Evolutionary conservation across 352 stramenopile genomes (phyloP).

Genomic region (Pythium sukuiense): DNA sequence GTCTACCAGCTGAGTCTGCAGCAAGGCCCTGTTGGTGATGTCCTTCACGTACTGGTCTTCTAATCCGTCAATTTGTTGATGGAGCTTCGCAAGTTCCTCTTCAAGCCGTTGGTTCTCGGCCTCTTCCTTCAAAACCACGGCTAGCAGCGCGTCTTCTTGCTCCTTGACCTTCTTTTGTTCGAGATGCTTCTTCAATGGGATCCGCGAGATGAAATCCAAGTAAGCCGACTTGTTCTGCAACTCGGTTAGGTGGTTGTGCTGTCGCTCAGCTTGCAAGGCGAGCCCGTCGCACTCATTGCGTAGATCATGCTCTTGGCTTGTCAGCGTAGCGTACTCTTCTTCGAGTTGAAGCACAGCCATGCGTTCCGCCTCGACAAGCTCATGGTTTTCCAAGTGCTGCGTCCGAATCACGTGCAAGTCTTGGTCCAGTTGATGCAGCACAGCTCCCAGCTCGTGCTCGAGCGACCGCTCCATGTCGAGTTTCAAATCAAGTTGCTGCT

Average conservation of each 20-base stretch:
- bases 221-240: conserved; percentile 51
- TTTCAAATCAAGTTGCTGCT: conserved; percentile 29
- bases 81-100: conserved; percentile 36
- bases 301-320: conserved; percentile 41
- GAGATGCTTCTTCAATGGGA: conserved; percentile 55
- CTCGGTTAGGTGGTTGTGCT: conserved; percentile 39
- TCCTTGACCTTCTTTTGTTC: conserved; percentile 65
- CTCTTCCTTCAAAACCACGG: conserved; percentile 35
- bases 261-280: conserved; percentile 39
- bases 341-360: conserved; percentile 43
- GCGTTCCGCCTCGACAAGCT: conserved; percentile 45
- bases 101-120: conserved; percentile 46
- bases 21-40: conserved; percentile 24
- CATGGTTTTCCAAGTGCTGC: conserved; percentile 35
- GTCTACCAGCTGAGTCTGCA: conserved; percentile 26
- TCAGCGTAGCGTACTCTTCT: conserved; percentile 45
- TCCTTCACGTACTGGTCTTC: conserved; percentile 45
- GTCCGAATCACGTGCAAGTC: conserved; percentile 40
- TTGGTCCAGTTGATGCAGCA: conserved; percentile 36
- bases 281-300: conserved; percentile 49
- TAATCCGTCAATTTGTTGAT: conserved; percentile 34
- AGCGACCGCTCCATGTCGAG: conserved; percentile 52
- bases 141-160: conserved; percentile 36
- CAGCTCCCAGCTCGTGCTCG: conserved; percentile 34
- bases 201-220: conserved; percentile 56